Conservation (phyloP, 192 early-diverging fungal genomes). For the Podila minutissima region DNA sequence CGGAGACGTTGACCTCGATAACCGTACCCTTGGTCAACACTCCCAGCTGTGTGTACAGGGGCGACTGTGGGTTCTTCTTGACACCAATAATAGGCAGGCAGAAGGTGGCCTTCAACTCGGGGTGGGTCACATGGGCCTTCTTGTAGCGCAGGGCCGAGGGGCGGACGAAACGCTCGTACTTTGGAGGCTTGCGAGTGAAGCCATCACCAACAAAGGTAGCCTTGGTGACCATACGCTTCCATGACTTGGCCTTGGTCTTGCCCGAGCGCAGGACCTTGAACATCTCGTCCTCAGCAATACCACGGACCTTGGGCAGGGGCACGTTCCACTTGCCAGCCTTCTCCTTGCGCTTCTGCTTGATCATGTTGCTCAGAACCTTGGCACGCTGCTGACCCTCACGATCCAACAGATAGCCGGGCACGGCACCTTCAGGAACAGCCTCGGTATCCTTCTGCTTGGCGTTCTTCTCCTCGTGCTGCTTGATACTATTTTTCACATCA, state of each 20-base stretch:
- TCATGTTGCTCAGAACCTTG: slow-evolving; percentile 98
- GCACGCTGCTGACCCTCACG: slow-evolving; percentile 97
- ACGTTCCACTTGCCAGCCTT: slow-evolving; percentile 99
- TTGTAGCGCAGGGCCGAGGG: slow-evolving; percentile 98
- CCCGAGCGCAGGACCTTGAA: slow-evolving; percentile 98
- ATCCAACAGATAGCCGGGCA: slow-evolving; percentile 97
- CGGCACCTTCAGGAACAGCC: slow-evolving; percentile 94
- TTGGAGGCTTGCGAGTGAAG: slow-evolving; percentile 99
- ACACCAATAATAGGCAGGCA: slow-evolving; percentile 96
- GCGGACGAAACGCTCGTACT: slow-evolving; percentile 98
- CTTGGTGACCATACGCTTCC: slow-evolving; percentile 99
- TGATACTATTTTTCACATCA: slow-evolving; percentile 68
- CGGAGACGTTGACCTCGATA: slow-evolving; percentile 93
- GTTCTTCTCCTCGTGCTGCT: slow-evolving; percentile 97
- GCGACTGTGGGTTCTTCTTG: slow-evolving; percentile 98
- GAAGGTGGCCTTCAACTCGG: slow-evolving; percentile 98
- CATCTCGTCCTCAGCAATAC: slow-evolving; percentile 99
- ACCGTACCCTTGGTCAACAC: slow-evolving; percentile 99
- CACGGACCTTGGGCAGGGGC: slow-evolving; percentile 97
- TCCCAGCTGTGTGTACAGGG: slow-evolving; percentile 96
- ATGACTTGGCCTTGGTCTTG: slow-evolving; percentile 93
- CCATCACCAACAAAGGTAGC: slow-evolving; percentile 99
- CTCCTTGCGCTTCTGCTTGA: slow-evolving; percentile 99
- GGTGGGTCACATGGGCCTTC: slow-evolving; percentile 99
- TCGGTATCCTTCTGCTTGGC: slow-evolving; percentile 94